phyloP scores from a whole-genome alignment of 495 filamentous ascomycete species.

The Daldinia caldariorum region DNA sequence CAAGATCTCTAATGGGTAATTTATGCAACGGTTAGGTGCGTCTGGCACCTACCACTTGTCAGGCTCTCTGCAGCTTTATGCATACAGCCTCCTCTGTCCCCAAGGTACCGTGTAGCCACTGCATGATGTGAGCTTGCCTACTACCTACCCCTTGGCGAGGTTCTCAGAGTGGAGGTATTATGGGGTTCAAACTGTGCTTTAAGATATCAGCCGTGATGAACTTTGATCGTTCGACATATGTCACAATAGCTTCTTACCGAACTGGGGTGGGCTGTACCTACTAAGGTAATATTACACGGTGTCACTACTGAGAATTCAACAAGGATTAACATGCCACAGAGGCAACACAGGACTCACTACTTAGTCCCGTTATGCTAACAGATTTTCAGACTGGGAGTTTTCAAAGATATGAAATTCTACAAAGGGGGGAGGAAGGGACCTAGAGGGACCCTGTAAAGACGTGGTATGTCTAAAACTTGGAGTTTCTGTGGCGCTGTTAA shows the following conservation, averaged over 20 bases:
- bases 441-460: background rate
- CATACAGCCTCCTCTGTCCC: conserved; percentile 34
- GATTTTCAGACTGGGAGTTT: background rate
- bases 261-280: conserved; percentile 11
- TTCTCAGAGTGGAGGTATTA: conserved; percentile 22
- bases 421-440: background rate
- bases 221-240: conserved; percentile 15
- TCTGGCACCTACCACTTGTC: conserved; percentile 34
- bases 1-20: conserved; percentile 42
- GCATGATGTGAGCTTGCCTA: conserved; percentile 1
- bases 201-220: background rate
- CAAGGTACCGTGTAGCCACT: conserved; percentile 21
- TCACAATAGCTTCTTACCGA: conserved; percentile 24
- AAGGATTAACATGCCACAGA: conserved; percentile 24
- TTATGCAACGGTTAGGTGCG: conserved; percentile 45
- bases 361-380: conserved; percentile 13
- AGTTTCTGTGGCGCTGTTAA: conserved; percentile 1
- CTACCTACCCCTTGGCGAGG: conserved; percentile 17
- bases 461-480: conserved; percentile 23
- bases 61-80: conserved; percentile 34
- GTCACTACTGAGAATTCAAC: conserved; percentile 16
- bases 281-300: conserved; percentile 30
- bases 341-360: conserved; percentile 29
- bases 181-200: conserved; percentile 10
- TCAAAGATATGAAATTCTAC: background rate